Percentiles rank a stretch among this genome's conserved stretches.
Conservation (phyloP, 2,329 filamentous ascomycete genomes). For the Thyridium curvatum region DNA sequence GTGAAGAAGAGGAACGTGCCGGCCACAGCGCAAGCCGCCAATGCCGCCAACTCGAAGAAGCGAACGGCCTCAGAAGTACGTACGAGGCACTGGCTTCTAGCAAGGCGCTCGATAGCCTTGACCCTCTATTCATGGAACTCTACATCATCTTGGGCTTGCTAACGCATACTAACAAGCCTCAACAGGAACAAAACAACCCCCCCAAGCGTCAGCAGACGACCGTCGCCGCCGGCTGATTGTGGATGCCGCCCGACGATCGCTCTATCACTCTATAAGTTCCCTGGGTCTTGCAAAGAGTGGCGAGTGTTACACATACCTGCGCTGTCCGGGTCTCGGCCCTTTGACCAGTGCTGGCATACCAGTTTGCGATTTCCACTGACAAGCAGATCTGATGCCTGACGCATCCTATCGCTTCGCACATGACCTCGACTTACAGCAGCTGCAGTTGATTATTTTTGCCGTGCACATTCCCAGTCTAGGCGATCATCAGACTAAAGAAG, state of each 20-base stretch:
- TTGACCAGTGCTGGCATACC: no score
- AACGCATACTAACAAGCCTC: conserved; percentile 7
- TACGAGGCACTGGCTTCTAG: conserved; percentile 1
- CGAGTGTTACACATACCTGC: not conserved
- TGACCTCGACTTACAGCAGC: no score
- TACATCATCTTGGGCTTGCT: conserved; percentile 11
- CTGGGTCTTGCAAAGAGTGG: not conserved
- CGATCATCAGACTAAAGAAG: no score
- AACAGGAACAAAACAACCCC: conserved; percentile 19
- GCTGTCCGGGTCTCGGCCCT: not conserved
- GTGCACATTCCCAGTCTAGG: no score
- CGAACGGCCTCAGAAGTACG: conserved; percentile 40
- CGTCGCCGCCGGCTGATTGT: conserved; percentile 6
- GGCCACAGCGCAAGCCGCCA: conserved; percentile 21
- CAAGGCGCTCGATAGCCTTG: conserved; percentile 7
- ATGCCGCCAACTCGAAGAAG: conserved; percentile 37
- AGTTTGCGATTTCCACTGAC: no score
- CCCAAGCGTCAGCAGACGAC: conserved; percentile 22
- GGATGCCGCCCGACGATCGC: not conserved
- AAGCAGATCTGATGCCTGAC: no score
- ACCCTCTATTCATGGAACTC: conserved; percentile 11
- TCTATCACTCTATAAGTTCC: not conserved
- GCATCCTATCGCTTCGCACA: no score
- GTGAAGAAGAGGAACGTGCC: conserved; percentile 49
- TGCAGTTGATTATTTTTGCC: no score